Conservation (phyloP, 805 yeast species). For the Saturnispora ahearnii region DNA sequence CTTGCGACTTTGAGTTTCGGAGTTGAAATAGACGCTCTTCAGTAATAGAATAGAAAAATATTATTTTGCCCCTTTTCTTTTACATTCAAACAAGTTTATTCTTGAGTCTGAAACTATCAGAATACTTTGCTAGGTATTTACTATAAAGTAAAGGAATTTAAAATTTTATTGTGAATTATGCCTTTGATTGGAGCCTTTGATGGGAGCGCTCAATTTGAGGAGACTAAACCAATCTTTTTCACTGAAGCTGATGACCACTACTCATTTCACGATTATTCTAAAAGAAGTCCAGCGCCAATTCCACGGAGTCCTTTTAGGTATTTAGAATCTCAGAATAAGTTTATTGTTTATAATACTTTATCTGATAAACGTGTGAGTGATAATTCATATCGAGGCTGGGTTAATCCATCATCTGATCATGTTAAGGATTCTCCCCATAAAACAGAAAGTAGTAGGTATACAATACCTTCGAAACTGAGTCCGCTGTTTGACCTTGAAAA, state of each 20-base stretch:
- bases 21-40: not conserved
- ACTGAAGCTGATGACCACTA: constrained; percentile 16
- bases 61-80: not conserved
- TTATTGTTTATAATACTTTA: not conserved
- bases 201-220: not conserved
- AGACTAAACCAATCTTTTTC: constrained; percentile 14
- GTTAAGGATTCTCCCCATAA: not conserved
- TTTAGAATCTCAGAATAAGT: not conserved
- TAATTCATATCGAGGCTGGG: not conserved
- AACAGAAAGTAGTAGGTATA: not conserved
- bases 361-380: not conserved
- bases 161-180: not conserved
- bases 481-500: not conserved
- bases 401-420: not conserved
- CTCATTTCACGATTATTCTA: not conserved
- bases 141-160: not conserved
- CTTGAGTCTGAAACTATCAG: not conserved
- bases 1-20: too few species aligned
- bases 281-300: not conserved
- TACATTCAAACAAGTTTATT: not conserved
- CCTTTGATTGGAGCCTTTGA: not conserved
- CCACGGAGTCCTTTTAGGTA: not conserved
- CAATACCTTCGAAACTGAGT: not conserved
- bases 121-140: not conserved
- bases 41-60: not conserved